These are phyloP conservation scores for Takakia lepidozioides DNA, from an alignment of 225 moss, liverwort and hornwort genomes.

Conservation along the genomic window DNA sequence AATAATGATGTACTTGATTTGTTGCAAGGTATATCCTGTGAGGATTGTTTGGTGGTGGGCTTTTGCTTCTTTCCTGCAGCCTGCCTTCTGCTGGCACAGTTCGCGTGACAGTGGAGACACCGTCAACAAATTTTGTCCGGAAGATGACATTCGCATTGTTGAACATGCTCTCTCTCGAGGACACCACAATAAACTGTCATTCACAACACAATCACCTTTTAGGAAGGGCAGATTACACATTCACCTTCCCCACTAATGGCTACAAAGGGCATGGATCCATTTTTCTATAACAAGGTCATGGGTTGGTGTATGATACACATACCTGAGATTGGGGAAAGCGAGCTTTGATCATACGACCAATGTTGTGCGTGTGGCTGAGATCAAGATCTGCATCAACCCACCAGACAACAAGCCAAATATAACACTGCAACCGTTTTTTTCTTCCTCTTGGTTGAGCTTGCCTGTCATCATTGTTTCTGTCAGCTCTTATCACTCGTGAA, in stretches of 20 bases:
- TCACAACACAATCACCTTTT: constrained; percentile 2
- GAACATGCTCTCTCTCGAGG: constrained; percentile 95
- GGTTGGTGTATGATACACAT: too few relatives aligned
- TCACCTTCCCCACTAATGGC: too few relatives aligned
- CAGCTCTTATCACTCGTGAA: too few relatives aligned
- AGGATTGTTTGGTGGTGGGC: constrained; percentile 45
- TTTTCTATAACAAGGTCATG: too few relatives aligned
- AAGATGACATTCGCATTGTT: constrained; percentile 97
- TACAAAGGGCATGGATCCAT: too few relatives aligned
- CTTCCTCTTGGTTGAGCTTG: too few relatives aligned
- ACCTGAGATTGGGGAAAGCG: constrained; percentile 99
- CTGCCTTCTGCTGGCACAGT: constrained; percentile 61
- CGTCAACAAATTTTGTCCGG: constrained; percentile 95
- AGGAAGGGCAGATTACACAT: too few relatives aligned
- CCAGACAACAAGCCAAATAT: too few relatives aligned
- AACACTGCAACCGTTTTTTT: too few relatives aligned
- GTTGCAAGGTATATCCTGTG: too few relatives aligned
- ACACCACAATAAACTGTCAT: constrained; percentile 92
- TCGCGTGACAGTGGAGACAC: constrained; percentile 86
- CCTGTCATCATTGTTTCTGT: too few relatives aligned
- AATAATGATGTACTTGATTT: too few relatives aligned
- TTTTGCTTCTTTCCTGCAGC: constrained; percentile 30
- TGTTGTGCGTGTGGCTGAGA: constrained; percentile 97
- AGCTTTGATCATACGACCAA: constrained; percentile 95
- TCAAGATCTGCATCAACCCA: constrained; percentile 99